These are phyloP conservation scores for Nicotiana benthamiana DNA, from an alignment of 257 asterid genomes.

Conservation along the genomic window DNA sequence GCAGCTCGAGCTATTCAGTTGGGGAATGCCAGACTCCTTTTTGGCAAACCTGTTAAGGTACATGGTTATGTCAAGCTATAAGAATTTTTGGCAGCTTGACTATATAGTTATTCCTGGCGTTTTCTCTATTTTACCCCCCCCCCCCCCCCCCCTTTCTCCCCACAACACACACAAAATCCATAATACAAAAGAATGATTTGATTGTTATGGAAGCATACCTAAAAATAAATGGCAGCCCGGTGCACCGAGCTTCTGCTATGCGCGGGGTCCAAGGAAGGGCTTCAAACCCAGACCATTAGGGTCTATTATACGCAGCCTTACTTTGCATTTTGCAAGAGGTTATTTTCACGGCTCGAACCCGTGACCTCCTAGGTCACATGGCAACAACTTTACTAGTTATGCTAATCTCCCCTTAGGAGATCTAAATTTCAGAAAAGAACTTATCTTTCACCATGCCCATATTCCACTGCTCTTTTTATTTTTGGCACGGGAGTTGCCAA, in stretches of 20 bases:
- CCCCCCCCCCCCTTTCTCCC: not conserved
- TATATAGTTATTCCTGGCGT: not conserved
- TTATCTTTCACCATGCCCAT: not conserved
- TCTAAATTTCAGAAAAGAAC: no score
- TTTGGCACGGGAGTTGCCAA: not conserved
- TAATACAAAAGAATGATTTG: not conserved
- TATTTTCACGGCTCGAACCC: no score
- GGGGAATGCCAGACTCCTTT: conserved; percentile 60
- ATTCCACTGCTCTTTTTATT: not conserved
- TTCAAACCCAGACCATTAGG: no score
- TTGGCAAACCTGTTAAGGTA: conserved; percentile 66
- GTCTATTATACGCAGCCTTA: no score
- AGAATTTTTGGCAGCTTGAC: not conserved
- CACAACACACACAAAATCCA: not conserved
- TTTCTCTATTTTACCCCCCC: not conserved
- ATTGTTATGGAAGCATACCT: not conserved
- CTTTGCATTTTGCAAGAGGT: no score
- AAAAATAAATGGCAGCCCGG: no score
- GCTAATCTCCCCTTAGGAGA: no score
- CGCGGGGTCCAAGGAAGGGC: no score
- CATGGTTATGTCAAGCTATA: not conserved
- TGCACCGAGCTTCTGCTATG: no score
- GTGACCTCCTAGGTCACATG: no score
- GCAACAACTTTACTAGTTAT: no score
- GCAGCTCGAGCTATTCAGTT: conserved; percentile 80